Percentiles rank a stretch among this genome's conserved stretches.
Conservation (phyloP, 2,329 filamentous ascomycete species). For the Trichoderma harzianum region DNA sequence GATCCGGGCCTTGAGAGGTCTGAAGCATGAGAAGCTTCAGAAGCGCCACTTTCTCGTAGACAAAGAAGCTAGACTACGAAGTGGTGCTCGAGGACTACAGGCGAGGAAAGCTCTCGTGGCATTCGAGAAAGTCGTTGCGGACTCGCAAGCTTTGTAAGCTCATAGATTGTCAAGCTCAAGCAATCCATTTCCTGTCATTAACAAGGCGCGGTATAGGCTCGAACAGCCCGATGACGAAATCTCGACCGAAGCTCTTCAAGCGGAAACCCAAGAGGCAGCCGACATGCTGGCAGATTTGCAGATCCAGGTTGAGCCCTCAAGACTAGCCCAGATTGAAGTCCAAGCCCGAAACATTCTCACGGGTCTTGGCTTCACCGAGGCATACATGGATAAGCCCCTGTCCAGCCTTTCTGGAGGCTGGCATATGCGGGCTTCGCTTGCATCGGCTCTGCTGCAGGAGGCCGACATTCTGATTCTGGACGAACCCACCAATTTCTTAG, state of each 20-base stretch:
- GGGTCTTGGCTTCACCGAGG: conserved; percentile 68
- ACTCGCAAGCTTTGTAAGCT: conserved; percentile 51
- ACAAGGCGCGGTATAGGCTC: conserved; percentile 30
- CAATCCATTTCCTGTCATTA: not conserved
- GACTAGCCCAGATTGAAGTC: conserved; percentile 60
- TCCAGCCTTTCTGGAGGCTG: conserved; percentile 72
- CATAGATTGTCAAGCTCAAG: not conserved
- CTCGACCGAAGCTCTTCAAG: conserved; percentile 51
- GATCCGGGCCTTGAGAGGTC: conserved; percentile 56
- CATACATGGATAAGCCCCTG: conserved; percentile 57
- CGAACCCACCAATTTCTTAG: conserved; percentile 84
- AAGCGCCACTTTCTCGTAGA: conserved; percentile 65
- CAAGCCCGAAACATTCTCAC: conserved; percentile 63
- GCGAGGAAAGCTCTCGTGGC: conserved; percentile 71
- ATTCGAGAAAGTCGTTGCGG: conserved; percentile 63
- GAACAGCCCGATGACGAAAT: conserved; percentile 56
- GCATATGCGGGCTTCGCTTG: conserved; percentile 67
- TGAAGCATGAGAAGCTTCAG: conserved; percentile 61
- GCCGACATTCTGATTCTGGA: conserved; percentile 78
- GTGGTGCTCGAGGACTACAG: conserved; percentile 69
- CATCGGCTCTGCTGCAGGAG: conserved; percentile 64
- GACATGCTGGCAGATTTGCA: conserved; percentile 69
- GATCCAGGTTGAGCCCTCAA: conserved; percentile 62
- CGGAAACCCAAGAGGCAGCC: conserved; percentile 65
- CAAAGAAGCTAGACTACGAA: conserved; percentile 70